phyloP scores from a whole-genome alignment of 2,329 filamentous ascomycete genomes.

The Ophiostoma ulmi region DNA sequence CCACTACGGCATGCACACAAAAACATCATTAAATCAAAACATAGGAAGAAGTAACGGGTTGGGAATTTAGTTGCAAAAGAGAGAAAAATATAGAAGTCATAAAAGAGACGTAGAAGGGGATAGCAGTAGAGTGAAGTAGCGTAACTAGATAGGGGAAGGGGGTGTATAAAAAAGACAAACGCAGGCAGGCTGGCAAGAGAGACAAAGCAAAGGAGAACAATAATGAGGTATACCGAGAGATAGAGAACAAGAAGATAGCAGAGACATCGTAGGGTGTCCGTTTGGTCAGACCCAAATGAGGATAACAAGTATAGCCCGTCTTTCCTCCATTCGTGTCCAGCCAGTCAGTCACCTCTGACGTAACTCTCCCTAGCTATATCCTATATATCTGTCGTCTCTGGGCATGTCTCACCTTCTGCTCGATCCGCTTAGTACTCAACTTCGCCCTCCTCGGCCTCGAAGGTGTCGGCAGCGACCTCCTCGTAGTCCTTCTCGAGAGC shows the following conservation, averaged over 20 bases:
- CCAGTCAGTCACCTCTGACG: not conserved
- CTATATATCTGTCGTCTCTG: not conserved
- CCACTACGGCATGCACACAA: not conserved
- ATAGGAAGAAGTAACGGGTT: slow-evolving; percentile 2
- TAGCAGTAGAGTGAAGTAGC: not conserved
- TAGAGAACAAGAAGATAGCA: not conserved
- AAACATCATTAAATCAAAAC: not conserved
- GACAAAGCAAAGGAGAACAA: not conserved
- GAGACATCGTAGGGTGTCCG: not conserved
- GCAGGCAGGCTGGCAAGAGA: not conserved
- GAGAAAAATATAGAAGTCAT: slow-evolving; percentile 8
- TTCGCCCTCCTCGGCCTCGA: slow-evolving; percentile 58
- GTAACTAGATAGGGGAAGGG: slow-evolving; percentile 2
- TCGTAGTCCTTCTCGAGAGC: slow-evolving; percentile 84
- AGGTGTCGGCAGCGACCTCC: slow-evolving; percentile 72
- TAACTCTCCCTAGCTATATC: not conserved
- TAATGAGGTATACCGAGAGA: not conserved
- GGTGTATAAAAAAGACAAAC: slow-evolving; percentile 8
- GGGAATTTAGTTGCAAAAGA: slow-evolving; percentile 14
- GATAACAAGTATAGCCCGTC: not conserved
- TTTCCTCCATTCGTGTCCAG: not conserved
- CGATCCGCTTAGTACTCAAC: slow-evolving; percentile 67
- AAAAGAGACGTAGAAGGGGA: not conserved
- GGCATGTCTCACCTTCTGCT: not conserved
- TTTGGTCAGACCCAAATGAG: not conserved